Conservation (phyloP, 352 stramenopile genomes). For the Phytophthora nicotianae region DNA sequence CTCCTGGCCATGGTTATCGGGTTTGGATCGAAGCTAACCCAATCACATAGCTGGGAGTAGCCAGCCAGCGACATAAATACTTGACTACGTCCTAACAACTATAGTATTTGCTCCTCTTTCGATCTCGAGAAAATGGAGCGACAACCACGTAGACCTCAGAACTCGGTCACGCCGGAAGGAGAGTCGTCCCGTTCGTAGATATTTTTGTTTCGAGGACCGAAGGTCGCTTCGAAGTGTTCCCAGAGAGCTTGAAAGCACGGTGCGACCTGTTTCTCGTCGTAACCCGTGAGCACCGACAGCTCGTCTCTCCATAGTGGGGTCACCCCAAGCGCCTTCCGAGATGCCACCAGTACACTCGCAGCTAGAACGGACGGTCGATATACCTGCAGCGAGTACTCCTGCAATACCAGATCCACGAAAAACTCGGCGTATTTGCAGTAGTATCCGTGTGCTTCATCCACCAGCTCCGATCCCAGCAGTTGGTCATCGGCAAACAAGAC, state of each 20-base stretch:
- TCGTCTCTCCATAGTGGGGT: constrained; percentile 85
- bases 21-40: constrained; percentile 24
- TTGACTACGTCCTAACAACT: constrained; percentile 54
- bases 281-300: constrained; percentile 78
- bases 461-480: constrained; percentile 71
- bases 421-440: constrained; percentile 89
- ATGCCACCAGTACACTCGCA: constrained; percentile 75
- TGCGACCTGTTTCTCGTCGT: constrained; percentile 79
- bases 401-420: constrained; percentile 84
- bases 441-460: constrained; percentile 79
- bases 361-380: constrained; percentile 84
- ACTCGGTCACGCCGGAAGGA: constrained; percentile 67
- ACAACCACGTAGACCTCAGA: constrained; percentile 31
- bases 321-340: constrained; percentile 78
- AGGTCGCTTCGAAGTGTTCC: constrained; percentile 78
- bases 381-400: constrained; percentile 85
- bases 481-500: constrained; percentile 83
- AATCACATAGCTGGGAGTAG: constrained; percentile 23
- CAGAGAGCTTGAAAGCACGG: constrained; percentile 87
- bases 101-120: constrained; percentile 26
- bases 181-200: constrained; percentile 66
- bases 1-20: constrained; percentile 7
- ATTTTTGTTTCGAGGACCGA: constrained; percentile 74
- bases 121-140: constrained; percentile 12
- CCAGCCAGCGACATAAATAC: constrained; percentile 49